Evolutionary conservation across 2,329 filamentous ascomycete species (phyloP), one percentile per base, ranked within the genome.

Genomic region (Aureobasidium melanogenum): DNA sequence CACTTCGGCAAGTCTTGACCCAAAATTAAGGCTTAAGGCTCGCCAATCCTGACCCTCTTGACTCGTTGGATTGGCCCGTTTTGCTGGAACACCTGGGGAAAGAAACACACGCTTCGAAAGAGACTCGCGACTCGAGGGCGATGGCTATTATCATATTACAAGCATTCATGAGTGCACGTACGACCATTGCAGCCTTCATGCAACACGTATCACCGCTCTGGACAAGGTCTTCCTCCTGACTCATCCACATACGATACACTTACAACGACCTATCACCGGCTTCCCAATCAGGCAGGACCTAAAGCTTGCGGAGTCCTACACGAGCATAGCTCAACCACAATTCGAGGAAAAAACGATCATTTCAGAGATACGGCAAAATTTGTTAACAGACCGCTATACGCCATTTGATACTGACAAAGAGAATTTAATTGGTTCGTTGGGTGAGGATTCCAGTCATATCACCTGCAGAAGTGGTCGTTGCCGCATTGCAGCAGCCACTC

Each of bases 181-280:
- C 44, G 52, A 56, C 38, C 52, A 24, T 7, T 17, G 19, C 28
- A 38, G 28, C 17, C 10, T 22, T 7, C n/a, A 32, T 44, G 26
- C 52, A 34, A 43, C 39, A 34, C n/a, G 54, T 58, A 58, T 15
- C 30, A 58, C 54, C 12, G 43, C 24, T 58, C 19, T 58, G 19
- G 38, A 44, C 43, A 32, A 32, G 7, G 7, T 47, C 22, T 14
- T n/a, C 54, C 52, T 36, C 54, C 43, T 46, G 54, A 58, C 36
- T 58, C 54, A 56, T 46, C 43, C 28, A 34, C 28, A 19, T 32
- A 41, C 51, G 19, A 38, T 56, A 24, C 28, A 26, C 44, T 26
- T 17, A 15, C 44, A 56, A 57, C 39, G 28, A 47, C 54, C 54
- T 38, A 48, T 48, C 56, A 50, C 70, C 80, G 17, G 72, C 70